Conservation (phyloP, 2,329 filamentous ascomycete species). For the Davidsoniella neocaledoniae region DNA sequence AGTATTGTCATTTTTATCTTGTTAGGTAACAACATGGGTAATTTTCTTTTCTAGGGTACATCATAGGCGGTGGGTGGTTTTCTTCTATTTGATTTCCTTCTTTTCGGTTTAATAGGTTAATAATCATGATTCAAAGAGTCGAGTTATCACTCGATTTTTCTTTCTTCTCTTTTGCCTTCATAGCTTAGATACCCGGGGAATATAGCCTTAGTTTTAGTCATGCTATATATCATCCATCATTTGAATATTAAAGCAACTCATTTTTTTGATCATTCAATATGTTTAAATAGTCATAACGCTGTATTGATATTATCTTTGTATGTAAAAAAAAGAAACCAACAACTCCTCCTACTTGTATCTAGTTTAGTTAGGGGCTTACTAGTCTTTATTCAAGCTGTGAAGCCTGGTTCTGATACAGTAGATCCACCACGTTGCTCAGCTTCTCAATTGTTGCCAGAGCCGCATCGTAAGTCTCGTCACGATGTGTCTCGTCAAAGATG, state of each 20-base stretch:
- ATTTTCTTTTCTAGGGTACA: too few species aligned
- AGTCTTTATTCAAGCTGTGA: constrained; percentile 66
- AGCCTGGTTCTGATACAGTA: constrained; percentile 94
- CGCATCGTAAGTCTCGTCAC: constrained; percentile 86
- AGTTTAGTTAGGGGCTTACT: too few species aligned
- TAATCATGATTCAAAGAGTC: constrained; percentile 1
- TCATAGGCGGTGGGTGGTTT: not conserved
- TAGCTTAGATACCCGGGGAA: too few species aligned
- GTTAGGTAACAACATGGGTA: too few species aligned
- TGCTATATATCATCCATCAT: too few species aligned
- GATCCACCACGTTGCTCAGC: constrained; percentile 91
- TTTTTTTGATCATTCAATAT: not conserved
- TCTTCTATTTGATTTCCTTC: constrained; percentile 1
- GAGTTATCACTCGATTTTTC: constrained; percentile 1
- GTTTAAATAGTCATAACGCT: constrained; percentile 2
- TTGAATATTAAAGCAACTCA: too few species aligned
- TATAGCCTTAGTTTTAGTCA: too few species aligned
- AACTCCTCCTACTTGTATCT: too few species aligned
- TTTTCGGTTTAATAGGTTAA: not conserved
- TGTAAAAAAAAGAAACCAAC: not conserved
- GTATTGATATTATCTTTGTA: constrained; percentile 5
- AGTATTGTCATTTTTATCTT: too few species aligned
- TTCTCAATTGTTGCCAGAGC: constrained; percentile 92
- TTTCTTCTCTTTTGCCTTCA: not conserved
- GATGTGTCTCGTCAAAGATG: constrained; percentile 86